Evolutionary conservation across 2,329 filamentous ascomycete species (phyloP).

Genomic region (Chrysosporium keratinophilum): DNA sequence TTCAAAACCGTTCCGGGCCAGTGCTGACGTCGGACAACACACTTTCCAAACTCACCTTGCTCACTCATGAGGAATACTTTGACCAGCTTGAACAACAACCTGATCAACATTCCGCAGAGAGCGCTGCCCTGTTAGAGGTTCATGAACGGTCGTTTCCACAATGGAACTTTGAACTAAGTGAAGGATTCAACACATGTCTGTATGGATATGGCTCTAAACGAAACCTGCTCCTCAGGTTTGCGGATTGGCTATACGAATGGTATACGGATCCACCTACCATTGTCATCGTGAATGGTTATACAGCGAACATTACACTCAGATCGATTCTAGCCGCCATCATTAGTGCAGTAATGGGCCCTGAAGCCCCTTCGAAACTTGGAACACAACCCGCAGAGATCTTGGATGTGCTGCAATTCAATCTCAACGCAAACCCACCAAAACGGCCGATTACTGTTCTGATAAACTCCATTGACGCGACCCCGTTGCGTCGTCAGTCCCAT

Average conservation of each 20-base stretch:
- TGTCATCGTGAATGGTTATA: constrained; percentile 79
- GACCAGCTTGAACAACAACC: constrained; percentile 51
- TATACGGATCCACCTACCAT: constrained; percentile 43
- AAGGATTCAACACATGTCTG: constrained; percentile 79
- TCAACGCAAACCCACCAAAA: constrained; percentile 41
- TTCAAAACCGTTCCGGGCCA: constrained; percentile 72
- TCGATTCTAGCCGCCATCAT: constrained; percentile 50
- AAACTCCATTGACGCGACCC: constrained; percentile 74
- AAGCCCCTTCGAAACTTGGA: constrained; percentile 42
- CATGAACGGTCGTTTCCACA: constrained; percentile 78
- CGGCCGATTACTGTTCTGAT: constrained; percentile 57
- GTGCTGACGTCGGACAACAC: constrained; percentile 81
- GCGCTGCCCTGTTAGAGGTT: constrained; percentile 59
- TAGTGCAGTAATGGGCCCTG: constrained; percentile 44
- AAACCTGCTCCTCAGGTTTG: constrained; percentile 62
- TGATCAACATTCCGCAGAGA: constrained; percentile 61
- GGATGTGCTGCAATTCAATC: constrained; percentile 52
- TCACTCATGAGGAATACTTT: constrained; percentile 91
- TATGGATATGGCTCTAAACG: constrained; percentile 92
- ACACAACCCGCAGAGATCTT: constrained; percentile 60
- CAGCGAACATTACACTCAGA: constrained; percentile 36
- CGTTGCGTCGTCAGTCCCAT: constrained; percentile 59
- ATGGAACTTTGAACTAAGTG: constrained; percentile 80
- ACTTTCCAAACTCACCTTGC: constrained; percentile 59
- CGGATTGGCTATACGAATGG: constrained; percentile 53